Conservation (phyloP, 2,329 filamentous ascomycete species). For the Aspergillus niger region DNA sequence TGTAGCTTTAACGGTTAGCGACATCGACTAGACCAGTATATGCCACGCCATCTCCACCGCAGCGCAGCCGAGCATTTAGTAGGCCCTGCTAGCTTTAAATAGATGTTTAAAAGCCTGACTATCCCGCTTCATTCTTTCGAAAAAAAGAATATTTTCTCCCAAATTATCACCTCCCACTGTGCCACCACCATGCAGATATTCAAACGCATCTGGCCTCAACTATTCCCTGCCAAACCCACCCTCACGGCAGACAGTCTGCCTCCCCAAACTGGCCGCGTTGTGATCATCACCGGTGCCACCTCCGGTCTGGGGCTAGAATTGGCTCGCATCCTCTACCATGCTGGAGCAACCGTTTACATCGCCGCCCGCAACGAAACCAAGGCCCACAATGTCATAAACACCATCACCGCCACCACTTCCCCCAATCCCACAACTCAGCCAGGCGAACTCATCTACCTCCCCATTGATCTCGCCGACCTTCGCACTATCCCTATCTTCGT, state of each 20-base stretch:
- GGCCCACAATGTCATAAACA: constrained; percentile 1
- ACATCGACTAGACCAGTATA: no score
- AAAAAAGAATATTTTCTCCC: no score
- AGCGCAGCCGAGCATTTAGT: no score
- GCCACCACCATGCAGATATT: background rate
- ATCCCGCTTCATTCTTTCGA: no score
- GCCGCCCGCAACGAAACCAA: constrained; percentile 3
- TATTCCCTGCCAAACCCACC: constrained; percentile 6
- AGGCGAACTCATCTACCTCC: background rate
- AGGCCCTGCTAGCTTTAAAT: no score
- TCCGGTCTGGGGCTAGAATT: background rate
- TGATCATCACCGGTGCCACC: constrained; percentile 1
- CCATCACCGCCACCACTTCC: background rate
- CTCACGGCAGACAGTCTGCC: background rate
- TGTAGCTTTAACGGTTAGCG: no score
- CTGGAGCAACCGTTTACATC: constrained; percentile 8
- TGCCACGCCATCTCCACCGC: no score
- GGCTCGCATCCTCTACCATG: background rate
- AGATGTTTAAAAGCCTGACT: no score
- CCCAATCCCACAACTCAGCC: background rate
- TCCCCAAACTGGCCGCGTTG: background rate
- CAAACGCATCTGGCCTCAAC: background rate
- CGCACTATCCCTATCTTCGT: background rate
- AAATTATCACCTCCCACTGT: no score
- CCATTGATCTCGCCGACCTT: background rate